phyloP scores from a whole-genome alignment of 306 rosid genomes.

The Abrus pulchellus region DNA sequence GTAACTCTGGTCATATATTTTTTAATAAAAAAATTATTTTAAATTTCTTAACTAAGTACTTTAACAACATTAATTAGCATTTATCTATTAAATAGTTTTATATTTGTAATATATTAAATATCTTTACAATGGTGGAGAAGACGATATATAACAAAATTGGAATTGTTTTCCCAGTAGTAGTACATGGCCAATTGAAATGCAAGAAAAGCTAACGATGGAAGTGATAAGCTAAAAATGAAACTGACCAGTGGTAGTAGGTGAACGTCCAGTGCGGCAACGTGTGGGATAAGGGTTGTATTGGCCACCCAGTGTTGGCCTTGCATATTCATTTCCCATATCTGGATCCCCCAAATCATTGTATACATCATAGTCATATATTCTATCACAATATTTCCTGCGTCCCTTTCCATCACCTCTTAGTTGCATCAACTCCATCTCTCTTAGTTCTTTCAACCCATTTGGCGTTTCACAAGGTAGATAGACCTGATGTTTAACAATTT shows the following conservation, averaged over 20 bases:
- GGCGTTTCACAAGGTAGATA: constrained; percentile 55
- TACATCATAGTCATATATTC: constrained; percentile 52
- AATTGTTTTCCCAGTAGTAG: too few species aligned
- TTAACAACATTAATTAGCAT: too few species aligned
- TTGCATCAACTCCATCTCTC: constrained; percentile 45
- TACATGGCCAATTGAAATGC: too few species aligned
- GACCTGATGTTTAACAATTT: not conserved
- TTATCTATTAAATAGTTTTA: too few species aligned
- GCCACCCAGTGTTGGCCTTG: constrained; percentile 50
- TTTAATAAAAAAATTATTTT: too few species aligned
- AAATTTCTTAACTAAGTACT: too few species aligned
- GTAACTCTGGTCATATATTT: too few species aligned
- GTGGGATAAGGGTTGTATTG: constrained; percentile 57
- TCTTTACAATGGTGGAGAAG: too few species aligned
- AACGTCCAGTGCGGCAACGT: constrained; percentile 60
- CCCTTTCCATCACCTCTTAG: constrained; percentile 45
- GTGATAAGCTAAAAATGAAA: not conserved
- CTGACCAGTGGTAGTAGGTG: constrained; percentile 38
- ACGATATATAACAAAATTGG: too few species aligned
- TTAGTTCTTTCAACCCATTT: constrained; percentile 33
- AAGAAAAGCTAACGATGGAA: not conserved
- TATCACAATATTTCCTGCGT: not conserved
- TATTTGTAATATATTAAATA: too few species aligned
- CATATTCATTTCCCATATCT: constrained; percentile 41
- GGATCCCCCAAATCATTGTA: constrained; percentile 63